A percentile compares a stretch with the other conserved stretches of the same genome.
Evolutionary conservation across 495 filamentous ascomycete species (phyloP).

Genomic region (Hapsidospora chrysogenum): DNA sequence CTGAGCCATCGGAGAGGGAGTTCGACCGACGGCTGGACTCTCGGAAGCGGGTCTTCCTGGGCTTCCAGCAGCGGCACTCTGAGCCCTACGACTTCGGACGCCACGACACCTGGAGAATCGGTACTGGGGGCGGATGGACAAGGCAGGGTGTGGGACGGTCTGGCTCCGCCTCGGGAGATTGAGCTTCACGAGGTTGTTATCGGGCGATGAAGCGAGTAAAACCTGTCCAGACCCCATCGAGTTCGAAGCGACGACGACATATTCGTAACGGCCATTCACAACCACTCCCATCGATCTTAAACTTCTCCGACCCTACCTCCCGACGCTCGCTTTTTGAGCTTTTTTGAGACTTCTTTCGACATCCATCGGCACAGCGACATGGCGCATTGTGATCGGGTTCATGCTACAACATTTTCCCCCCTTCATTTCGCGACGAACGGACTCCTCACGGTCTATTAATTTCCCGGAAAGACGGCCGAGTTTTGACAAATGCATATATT

Average conservation of each 20-base stretch:
- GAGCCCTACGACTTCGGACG: conserved; percentile 20
- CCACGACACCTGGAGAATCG: conserved; percentile 8
- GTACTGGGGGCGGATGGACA: conserved; percentile 10
- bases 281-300: too few relatives aligned
- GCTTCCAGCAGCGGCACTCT: conserved; percentile 22
- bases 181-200: conserved; percentile 15
- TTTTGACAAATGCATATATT: too few relatives aligned
- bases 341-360: conserved; percentile 1
- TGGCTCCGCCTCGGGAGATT: conserved; percentile 8
- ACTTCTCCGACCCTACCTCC: too few relatives aligned
- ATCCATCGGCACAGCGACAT: conserved; percentile 3
- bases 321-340: too few relatives aligned
- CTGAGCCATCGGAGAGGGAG: conserved; percentile 9
- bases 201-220: conserved; percentile 8
- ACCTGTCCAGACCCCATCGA: too few relatives aligned
- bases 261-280: too few relatives aligned
- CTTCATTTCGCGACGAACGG: too few relatives aligned
- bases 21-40: conserved; percentile 29
- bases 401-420: too few relatives aligned
- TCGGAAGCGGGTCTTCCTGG: conserved; percentile 21
- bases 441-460: too few relatives aligned
- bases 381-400: conserved; percentile 1
- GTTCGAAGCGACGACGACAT: too few relatives aligned
- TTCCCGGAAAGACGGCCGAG: too few relatives aligned
- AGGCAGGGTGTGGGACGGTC: conserved; percentile 14